Evolutionary conservation across 2,329 filamentous ascomycete genomes (phyloP).

Genomic region (Akanthomyces lecanii): DNA sequence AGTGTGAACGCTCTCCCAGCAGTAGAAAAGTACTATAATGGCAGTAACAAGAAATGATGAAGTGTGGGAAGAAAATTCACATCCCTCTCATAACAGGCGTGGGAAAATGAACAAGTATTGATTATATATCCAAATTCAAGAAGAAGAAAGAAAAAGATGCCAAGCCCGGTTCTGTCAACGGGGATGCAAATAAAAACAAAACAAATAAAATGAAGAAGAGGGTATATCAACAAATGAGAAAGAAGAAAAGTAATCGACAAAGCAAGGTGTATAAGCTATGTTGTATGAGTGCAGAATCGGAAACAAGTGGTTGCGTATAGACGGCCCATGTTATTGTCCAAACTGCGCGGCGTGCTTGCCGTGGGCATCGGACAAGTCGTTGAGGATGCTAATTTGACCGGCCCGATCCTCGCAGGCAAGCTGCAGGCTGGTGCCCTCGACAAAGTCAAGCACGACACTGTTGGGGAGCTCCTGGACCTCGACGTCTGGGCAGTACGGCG

Average conservation of each 20-base stretch:
- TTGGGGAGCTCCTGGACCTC: slow-evolving; percentile 91
- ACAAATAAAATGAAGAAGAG: slow-evolving; percentile 12
- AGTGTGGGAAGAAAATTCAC: not conserved
- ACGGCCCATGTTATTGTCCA: slow-evolving; percentile 25
- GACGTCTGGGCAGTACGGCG: slow-evolving; percentile 78
- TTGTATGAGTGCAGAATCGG: not conserved
- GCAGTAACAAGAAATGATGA: not conserved
- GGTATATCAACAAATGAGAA: slow-evolving; percentile 14
- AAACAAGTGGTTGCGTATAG: not conserved
- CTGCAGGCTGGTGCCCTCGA: slow-evolving; percentile 58
- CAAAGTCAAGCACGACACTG: slow-evolving; percentile 63
- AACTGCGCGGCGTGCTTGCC: slow-evolving; percentile 30
- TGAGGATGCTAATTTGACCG: slow-evolving; percentile 52
- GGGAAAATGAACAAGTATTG: slow-evolving; percentile 1
- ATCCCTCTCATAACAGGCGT: slow-evolving; percentile 9
- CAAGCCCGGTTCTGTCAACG: not conserved
- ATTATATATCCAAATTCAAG: slow-evolving; percentile 1
- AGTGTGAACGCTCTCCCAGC: not conserved
- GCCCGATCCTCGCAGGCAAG: slow-evolving; percentile 60
- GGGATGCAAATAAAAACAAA: slow-evolving; percentile 5
- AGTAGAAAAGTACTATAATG: not conserved
- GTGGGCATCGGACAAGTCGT: slow-evolving; percentile 37
- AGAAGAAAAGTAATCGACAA: not conserved
- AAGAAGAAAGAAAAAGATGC: not conserved
- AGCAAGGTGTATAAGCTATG: not conserved